Evolutionary conservation across 306 rosid species (phyloP).

Genomic region (Oemleria cerasiformis): DNA sequence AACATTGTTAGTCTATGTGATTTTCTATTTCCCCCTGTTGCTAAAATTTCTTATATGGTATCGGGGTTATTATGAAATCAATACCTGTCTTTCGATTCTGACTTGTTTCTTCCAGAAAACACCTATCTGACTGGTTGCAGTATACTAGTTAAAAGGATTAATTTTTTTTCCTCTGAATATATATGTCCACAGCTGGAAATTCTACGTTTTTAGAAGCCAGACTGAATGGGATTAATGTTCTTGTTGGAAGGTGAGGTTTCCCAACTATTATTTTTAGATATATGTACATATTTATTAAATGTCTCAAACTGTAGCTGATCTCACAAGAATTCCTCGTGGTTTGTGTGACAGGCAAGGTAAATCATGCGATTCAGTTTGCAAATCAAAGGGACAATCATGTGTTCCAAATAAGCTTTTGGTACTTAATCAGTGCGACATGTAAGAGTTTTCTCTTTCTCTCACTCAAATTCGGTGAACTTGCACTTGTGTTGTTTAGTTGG

Average conservation of each 20-base stretch:
- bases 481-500: background rate
- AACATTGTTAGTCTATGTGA: background rate
- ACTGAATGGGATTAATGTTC: constrained; percentile 70
- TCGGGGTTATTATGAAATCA: background rate
- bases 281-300: background rate
- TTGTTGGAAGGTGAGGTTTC: constrained; percentile 75
- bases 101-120: too few species aligned
- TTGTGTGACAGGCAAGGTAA: constrained; percentile 74
- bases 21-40: background rate
- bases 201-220: constrained; percentile 57
- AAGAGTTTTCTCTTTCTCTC: constrained; percentile 29
- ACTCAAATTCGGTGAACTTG: too few species aligned
- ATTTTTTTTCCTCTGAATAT: constrained; percentile 27
- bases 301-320: constrained; percentile 29
- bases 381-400: constrained; percentile 77
- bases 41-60: background rate
- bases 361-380: constrained; percentile 85
- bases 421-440: constrained; percentile 88
- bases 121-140: background rate
- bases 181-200: constrained; percentile 40
- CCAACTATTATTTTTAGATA: constrained; percentile 8
- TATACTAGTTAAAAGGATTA: background rate
- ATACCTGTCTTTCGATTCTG: background rate
- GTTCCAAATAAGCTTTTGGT: constrained; percentile 78
- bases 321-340: constrained; percentile 28